Evolutionary conservation across 108 stramenopile species (phyloP).

Genomic region (Fistulifera pelliculosa): DNA sequence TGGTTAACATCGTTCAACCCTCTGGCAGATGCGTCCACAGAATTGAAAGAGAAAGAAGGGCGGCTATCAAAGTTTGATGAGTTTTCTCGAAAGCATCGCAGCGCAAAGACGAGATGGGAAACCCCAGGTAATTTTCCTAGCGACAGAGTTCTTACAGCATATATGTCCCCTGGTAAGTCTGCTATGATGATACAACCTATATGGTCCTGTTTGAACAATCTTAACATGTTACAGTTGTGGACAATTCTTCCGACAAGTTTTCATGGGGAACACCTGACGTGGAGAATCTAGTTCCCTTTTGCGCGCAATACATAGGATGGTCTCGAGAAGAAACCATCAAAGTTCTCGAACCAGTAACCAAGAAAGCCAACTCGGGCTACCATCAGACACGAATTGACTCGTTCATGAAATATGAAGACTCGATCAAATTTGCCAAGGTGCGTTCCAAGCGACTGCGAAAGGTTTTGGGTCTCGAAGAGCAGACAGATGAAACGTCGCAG

Average conservation of each 20-base stretch:
- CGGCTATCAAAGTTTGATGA: slow-evolving; percentile 21
- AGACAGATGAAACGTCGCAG: neutral
- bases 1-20: slow-evolving; percentile 84
- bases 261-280: slow-evolving; percentile 82
- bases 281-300: slow-evolving; percentile 56
- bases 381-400: slow-evolving; percentile 87
- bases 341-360: slow-evolving; percentile 66
- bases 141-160: slow-evolving; percentile 61
- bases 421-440: slow-evolving; percentile 79
- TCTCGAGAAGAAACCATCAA: slow-evolving; percentile 54
- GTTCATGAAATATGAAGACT: slow-evolving; percentile 90
- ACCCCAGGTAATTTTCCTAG: slow-evolving; percentile 82
- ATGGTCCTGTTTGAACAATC: too few species aligned
- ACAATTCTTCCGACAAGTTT: slow-evolving; percentile 54
- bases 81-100: slow-evolving; percentile 38
- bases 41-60: slow-evolving; percentile 5
- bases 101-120: slow-evolving; percentile 41
- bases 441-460: slow-evolving; percentile 45
- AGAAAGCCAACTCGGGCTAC: slow-evolving; percentile 32
- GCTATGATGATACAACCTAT: too few species aligned
- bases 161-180: slow-evolving; percentile 43
- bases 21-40: slow-evolving; percentile 8
- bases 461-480: slow-evolving; percentile 18
- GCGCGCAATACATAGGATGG: slow-evolving; percentile 76
- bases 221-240: slow-evolving; percentile 33